Evolutionary conservation across 1,284 basidiomycete species (phyloP), one percentile per base, ranked within the genome.

Genomic region (Wallemia hederae): DNA sequence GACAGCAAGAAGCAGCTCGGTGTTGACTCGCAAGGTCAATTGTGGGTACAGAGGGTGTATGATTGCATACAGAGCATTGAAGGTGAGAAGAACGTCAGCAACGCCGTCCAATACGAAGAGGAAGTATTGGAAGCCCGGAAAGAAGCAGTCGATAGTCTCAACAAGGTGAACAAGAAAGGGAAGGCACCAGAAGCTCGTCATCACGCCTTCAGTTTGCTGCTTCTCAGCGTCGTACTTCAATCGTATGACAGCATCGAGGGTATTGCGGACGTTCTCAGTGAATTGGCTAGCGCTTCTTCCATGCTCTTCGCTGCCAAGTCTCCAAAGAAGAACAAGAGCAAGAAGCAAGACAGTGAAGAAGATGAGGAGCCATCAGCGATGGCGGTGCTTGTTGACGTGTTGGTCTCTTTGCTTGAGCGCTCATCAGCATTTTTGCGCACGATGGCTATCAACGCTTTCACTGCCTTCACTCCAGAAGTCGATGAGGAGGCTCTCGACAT

Each of bases 351-450:
- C 15, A 66, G 64, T 24, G 68, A 67, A 0, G 67, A 72, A 17
- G 70, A 70, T 11, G 73, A 72, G 28, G 74, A 72, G 26, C 72
- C 74, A 24, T 71, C 78, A 55, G 81, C 86, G 1, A 79, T 91
- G 60, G 89, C 94, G 66, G 71, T 89, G 29, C 75, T 97, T 34
- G 81, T 91, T 59, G 91, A 97, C 67, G 78, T 78, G 25, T 78
- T 97, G 62, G 83, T 97, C 61, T 86, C 85, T 7, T 82, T 88
- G 67, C 73, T 98, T 59, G 90, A 97, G 69, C 78, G 82, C 63
- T 81, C 83, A 1, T 86, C 82, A 11, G 79, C 80, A 33, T 92
- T 88, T 70, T 76, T 87, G 69, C 81, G 88, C 24, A 78, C 80
- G 0, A 74, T 89, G 24, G 84, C 83, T 7, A 89, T 82, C 63